phyloP scores from a whole-genome alignment of 768 basidiomycete genomes.

The Calvatia gigantea region DNA sequence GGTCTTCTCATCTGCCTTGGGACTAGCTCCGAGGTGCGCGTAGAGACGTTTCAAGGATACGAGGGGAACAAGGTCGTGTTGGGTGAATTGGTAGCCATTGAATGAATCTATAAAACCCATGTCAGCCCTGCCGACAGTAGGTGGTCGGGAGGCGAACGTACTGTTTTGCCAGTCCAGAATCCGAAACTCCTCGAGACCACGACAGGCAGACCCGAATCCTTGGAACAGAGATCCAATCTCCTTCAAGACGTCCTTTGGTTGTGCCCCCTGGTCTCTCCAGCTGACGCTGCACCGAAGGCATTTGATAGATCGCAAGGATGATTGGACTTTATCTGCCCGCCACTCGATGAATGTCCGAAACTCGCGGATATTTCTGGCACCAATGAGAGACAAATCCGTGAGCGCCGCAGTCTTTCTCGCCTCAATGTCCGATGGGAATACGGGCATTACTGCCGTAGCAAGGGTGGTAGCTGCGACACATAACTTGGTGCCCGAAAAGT shows the following conservation, averaged over 20 bases:
- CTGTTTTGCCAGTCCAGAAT: constrained; percentile 6
- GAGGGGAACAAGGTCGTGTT: constrained; percentile 3
- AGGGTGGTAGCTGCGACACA: constrained; percentile 3
- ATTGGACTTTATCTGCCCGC: not conserved
- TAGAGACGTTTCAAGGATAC: constrained; percentile 5
- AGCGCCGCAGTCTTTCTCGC: not conserved
- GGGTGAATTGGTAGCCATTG: constrained; percentile 5
- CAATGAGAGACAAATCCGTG: not conserved
- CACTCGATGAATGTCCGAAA: constrained; percentile 7
- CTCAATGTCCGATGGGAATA: not conserved
- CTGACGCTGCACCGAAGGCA: constrained; percentile 4
- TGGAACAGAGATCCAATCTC: constrained; percentile 47
- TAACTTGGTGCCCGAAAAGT: constrained; percentile 1
- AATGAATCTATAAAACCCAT: not conserved
- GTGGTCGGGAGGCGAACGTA: not conserved
- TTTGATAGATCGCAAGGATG: constrained; percentile 1
- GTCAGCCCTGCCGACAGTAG: not conserved
- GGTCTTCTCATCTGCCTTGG: constrained; percentile 1
- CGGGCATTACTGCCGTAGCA: constrained; percentile 3
- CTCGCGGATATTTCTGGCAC: constrained; percentile 7
- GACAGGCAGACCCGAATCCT: not conserved
- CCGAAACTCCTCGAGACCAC: not conserved
- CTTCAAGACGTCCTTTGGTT: constrained; percentile 40
- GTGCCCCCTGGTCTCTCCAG: constrained; percentile 1
- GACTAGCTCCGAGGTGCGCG: constrained; percentile 3